Evolutionary conservation across 176 grass and related monocot genomes (phyloP).

Genomic region (Lolium multiflorum): DNA sequence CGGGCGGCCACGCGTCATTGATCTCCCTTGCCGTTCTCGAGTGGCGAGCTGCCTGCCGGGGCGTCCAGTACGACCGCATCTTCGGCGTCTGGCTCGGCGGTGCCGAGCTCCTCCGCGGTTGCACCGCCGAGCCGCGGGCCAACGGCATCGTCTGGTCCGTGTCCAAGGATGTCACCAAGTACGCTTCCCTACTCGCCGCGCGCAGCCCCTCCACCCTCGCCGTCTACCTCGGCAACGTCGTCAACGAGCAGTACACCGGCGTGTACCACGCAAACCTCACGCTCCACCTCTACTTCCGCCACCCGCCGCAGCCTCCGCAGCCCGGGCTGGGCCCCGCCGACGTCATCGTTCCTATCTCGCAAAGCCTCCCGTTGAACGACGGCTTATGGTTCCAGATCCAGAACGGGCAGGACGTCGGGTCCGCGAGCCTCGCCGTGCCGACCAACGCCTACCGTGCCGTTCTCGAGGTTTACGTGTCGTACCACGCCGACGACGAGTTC

Average conservation of each 20-base stretch:
- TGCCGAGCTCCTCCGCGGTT: slow-evolving; percentile 73
- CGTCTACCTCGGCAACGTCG: slow-evolving; percentile 77
- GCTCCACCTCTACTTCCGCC: slow-evolving; percentile 74
- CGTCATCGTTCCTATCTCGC: slow-evolving; percentile 67
- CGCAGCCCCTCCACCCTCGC: slow-evolving; percentile 56
- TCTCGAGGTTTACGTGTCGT: slow-evolving; percentile 80
- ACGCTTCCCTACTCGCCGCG: slow-evolving; percentile 69
- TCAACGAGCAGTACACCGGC: slow-evolving; percentile 67
- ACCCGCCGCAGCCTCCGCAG: slow-evolving; percentile 1
- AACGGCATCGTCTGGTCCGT: slow-evolving; percentile 64
- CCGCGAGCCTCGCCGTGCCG: slow-evolving; percentile 54
- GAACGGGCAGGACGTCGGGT: slow-evolving; percentile 48
- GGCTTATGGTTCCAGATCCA: slow-evolving; percentile 69
- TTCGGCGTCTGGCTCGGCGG: slow-evolving; percentile 83
- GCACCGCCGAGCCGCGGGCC: slow-evolving; percentile 57
- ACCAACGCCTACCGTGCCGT: slow-evolving; percentile 72
- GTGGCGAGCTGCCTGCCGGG: slow-evolving; percentile 68
- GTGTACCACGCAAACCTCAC: slow-evolving; percentile 78
- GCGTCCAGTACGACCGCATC: slow-evolving; percentile 73
- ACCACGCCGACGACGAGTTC: slow-evolving; percentile 71
- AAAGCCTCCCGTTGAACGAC: slow-evolving; percentile 59
- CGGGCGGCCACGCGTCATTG: slow-evolving; percentile 20
- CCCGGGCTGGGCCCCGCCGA: slow-evolving; percentile 59
- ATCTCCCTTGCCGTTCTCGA: slow-evolving; percentile 70
- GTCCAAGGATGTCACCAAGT: slow-evolving; percentile 73